These are phyloP conservation scores for Phytophthora nicotianae DNA, from an alignment of 352 stramenopile species.

Conservation along the genomic window DNA sequence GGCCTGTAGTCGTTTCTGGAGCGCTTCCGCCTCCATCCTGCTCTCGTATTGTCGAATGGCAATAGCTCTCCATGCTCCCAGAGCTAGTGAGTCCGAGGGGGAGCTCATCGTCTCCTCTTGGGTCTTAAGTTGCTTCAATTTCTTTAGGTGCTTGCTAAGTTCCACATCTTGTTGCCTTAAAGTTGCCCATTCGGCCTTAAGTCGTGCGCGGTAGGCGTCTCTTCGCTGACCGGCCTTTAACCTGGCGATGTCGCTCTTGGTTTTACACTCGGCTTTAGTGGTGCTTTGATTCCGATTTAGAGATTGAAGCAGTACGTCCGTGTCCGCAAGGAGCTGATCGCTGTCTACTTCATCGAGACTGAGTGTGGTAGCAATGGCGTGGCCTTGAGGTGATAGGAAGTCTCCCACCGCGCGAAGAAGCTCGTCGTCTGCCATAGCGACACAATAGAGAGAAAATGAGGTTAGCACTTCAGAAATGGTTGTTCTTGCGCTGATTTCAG, in stretches of 20 bases:
- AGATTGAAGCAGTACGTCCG: conserved; percentile 19
- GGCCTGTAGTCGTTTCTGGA: conserved; percentile 11
- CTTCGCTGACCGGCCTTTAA: conserved; percentile 25
- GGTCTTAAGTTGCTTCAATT: conserved; percentile 18
- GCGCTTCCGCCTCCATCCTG: conserved; percentile 24
- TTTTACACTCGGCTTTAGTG: conserved; percentile 3
- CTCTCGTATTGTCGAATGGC: conserved; percentile 31
- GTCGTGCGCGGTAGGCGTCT: conserved; percentile 36
- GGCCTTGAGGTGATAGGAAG: conserved; percentile 11
- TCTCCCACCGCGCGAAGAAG: conserved; percentile 7
- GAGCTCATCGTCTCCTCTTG: conserved; percentile 8
- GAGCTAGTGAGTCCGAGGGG: conserved; percentile 9
- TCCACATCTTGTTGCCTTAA: conserved; percentile 22
- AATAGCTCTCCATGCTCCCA: conserved; percentile 26
- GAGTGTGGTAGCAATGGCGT: neutral
- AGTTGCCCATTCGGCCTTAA: conserved; percentile 35
- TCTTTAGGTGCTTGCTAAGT: conserved; percentile 18
- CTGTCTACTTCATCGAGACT: conserved; percentile 26
- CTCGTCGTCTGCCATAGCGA: conserved; percentile 13
- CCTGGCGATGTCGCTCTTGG: conserved; percentile 9
- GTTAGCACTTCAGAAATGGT: neutral
- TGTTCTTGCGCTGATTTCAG: neutral
- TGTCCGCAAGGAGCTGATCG: conserved; percentile 24
- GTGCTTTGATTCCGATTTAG: neutral
- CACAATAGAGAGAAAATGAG: neutral